Percentiles rank a stretch among this genome's conserved stretches.
Conservation (phyloP, 108 stramenopile genomes). For the Aureococcus anophagefferens region DNA sequence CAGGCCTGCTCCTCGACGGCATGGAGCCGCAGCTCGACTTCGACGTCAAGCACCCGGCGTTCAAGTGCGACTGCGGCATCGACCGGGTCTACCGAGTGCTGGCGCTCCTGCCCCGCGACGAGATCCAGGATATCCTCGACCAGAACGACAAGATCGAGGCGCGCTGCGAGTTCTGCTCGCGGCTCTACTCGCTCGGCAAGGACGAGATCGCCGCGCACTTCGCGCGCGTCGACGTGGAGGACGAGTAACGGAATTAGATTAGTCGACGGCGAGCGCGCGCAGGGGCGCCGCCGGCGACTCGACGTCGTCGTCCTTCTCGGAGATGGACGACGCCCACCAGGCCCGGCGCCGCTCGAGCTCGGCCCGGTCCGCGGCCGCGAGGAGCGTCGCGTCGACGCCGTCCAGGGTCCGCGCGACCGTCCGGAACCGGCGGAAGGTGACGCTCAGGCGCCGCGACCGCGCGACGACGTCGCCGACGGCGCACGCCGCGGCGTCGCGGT, state of each 20-base stretch:
- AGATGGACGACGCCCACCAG: too few relatives aligned
- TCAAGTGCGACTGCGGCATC: not conserved
- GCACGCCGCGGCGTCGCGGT: not conserved
- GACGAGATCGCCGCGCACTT: not conserved
- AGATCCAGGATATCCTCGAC: not conserved
- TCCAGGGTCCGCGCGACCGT: not conserved
- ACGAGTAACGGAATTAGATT: too few relatives aligned
- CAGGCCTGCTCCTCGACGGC: not conserved
- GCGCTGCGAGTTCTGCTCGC: not conserved
- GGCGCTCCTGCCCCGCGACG: not conserved
- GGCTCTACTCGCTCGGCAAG: not conserved
- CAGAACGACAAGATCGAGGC: not conserved
- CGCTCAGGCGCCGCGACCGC: not conserved
- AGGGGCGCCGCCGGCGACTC: too few relatives aligned
- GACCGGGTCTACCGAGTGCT: not conserved
- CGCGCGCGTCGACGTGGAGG: not conserved
- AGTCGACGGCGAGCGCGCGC: too few relatives aligned
- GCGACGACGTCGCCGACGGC: not conserved
- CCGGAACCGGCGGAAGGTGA: not conserved
- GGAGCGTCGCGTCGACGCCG: too few relatives aligned
- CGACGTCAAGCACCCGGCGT: not conserved
- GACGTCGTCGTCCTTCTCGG: too few relatives aligned
- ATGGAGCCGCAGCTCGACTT: not conserved
- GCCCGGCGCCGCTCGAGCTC: too few relatives aligned
- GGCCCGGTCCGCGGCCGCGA: too few relatives aligned